Conservation (phyloP, 2,329 filamentous ascomycete species). For the Cadophora luteo-olivacea region DNA sequence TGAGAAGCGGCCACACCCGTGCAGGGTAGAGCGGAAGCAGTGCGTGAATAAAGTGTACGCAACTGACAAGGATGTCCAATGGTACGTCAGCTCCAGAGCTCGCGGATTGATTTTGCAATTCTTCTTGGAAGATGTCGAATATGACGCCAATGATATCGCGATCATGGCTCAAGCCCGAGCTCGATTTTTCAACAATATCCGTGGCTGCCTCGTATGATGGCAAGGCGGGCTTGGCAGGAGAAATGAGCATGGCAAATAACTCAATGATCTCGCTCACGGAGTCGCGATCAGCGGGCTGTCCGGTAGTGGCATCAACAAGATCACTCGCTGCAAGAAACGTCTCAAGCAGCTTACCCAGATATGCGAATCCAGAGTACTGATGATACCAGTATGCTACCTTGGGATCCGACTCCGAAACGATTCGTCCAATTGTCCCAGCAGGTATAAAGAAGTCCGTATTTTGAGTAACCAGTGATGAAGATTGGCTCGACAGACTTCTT, state of each 20-base stretch:
- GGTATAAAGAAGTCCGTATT: conserved; percentile 65
- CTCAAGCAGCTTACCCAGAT: conserved; percentile 78
- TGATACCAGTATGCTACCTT: conserved; percentile 78
- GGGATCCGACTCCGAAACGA: conserved; percentile 70
- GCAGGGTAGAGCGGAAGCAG: conserved; percentile 77
- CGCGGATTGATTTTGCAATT: conserved; percentile 55
- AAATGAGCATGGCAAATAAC: conserved; percentile 72
- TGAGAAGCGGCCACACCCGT: conserved; percentile 88
- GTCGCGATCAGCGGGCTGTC: conserved; percentile 57
- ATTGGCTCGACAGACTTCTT: conserved; percentile 17
- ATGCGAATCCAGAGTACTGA: conserved; percentile 78
- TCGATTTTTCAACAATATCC: conserved; percentile 62
- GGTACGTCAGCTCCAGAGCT: conserved; percentile 49
- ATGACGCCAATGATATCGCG: conserved; percentile 81
- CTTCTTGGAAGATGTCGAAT: conserved; percentile 83
- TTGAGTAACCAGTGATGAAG: conserved; percentile 40
- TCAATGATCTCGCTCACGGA: conserved; percentile 76
- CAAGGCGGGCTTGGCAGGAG: conserved; percentile 30
- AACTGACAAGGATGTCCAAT: conserved; percentile 71
- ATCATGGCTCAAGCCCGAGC: conserved; percentile 60
- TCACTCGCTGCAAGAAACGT: conserved; percentile 66
- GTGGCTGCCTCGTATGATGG: conserved; percentile 46
- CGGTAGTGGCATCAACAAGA: conserved; percentile 51
- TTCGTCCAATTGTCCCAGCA: conserved; percentile 69
- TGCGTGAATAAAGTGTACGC: conserved; percentile 79